A percentile compares a stretch with the other conserved stretches of the same genome.
phyloP scores from a whole-genome alignment of 768 basidiomycete genomes.

The Dendrothele bispora region DNA sequence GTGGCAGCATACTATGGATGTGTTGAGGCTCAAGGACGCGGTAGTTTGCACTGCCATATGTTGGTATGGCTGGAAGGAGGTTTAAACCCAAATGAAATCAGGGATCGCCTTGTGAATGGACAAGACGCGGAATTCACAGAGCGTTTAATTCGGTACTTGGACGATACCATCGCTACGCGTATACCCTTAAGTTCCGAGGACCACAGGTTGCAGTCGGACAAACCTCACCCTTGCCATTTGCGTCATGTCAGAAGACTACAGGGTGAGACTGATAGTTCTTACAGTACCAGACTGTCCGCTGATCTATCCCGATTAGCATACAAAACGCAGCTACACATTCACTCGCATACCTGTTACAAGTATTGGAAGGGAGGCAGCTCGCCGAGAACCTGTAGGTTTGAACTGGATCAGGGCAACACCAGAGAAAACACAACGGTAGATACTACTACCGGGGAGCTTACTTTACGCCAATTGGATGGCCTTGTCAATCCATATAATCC shows the following conservation, averaged over 20 bases:
- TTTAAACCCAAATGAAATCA: conserved; percentile 30
- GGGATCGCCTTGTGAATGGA: conserved; percentile 11
- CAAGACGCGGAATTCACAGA: conserved; percentile 16
- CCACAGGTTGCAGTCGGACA: conserved; percentile 1
- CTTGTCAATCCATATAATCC: conserved; percentile 44
- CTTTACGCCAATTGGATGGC: conserved; percentile 33
- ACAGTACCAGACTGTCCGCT: too few relatives aligned
- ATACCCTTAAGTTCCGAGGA: conserved; percentile 19
- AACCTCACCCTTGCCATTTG: conserved; percentile 19
- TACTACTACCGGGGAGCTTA: conserved; percentile 28
- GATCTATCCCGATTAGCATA: too few relatives aligned
- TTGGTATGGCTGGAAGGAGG: conserved; percentile 37
- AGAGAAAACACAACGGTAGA: conserved; percentile 21
- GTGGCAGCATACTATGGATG: conserved; percentile 38
- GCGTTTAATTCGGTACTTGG: conserved; percentile 18
- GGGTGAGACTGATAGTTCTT: too few relatives aligned
- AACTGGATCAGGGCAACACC: conserved; percentile 21
- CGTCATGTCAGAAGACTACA: too few relatives aligned
- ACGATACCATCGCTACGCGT: conserved; percentile 23
- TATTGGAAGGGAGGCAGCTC: conserved; percentile 28
- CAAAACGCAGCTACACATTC: conserved; percentile 33
- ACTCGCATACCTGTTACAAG: conserved; percentile 37
- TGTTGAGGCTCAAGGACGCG: conserved; percentile 38
- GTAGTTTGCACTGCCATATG: conserved; percentile 41
- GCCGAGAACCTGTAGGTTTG: conserved; percentile 27